Conservation (phyloP, 495 filamentous ascomycete genomes). For the Saxophila tyrrhenica region DNA sequence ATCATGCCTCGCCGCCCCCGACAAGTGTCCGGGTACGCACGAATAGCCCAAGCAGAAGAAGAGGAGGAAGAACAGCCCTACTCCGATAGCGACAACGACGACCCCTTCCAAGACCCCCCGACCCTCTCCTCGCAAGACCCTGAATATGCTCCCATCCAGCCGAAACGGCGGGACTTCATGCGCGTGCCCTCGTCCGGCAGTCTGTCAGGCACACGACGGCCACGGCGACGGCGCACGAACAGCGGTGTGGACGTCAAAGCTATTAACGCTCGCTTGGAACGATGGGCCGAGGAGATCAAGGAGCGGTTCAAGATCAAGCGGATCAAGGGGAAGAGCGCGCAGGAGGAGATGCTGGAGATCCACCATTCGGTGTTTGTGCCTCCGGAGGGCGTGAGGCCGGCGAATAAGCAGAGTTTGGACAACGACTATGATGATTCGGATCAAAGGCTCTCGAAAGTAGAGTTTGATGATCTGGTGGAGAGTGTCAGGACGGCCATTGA, state of each 20-base stretch:
- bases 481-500: constrained; percentile 83
- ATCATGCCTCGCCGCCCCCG: constrained; percentile 11
- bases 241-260: constrained; percentile 96
- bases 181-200: constrained; percentile 34
- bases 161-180: constrained; percentile 51
- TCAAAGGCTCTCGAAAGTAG: constrained; percentile 55
- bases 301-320: constrained; percentile 86
- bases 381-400: constrained; percentile 69
- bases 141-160: constrained; percentile 57
- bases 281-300: constrained; percentile 97
- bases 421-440: constrained; percentile 37
- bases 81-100: constrained; percentile 47
- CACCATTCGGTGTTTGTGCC: constrained; percentile 94
- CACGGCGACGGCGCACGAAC: constrained; percentile 55
- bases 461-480: constrained; percentile 84
- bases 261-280: constrained; percentile 90
- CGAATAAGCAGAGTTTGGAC: constrained; percentile 63
- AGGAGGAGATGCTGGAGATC: constrained; percentile 87
- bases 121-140: constrained; percentile 49
- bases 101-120: constrained; percentile 37
- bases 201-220: constrained; percentile 36
- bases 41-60: constrained; percentile 82
- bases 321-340: constrained; percentile 60
- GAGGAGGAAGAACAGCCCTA: constrained; percentile 47
- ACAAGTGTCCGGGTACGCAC: constrained; percentile 77